Evolutionary conservation across 495 filamentous ascomycete genomes (phyloP), one percentile per base, ranked within the genome.

Genomic region (Mytilinidion resinicola): DNA sequence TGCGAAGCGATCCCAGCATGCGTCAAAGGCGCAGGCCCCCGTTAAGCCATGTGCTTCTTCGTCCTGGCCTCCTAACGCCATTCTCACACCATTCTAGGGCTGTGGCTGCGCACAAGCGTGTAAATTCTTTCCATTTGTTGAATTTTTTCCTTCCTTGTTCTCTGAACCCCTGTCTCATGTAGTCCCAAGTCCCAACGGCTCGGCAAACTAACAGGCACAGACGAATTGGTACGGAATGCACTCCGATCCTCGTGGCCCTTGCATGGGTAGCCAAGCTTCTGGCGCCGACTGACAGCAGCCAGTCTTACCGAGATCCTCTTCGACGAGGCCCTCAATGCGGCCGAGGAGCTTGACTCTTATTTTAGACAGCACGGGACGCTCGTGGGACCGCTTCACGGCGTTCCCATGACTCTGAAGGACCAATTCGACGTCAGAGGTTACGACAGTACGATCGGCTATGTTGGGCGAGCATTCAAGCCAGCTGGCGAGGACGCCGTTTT

Each of bases 1-100:
- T 81, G 73, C 48, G 59, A 19, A 80, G 73, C 48, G 59, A 19
- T n/a, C 17, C 19, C 14, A 47, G 41, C 15, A 12, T 12, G 9
- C 54, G n/a, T 15, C 15, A 9, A n/a, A n/a, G n/a, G n/a, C n/a
- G n/a, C n/a, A n/a, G n/a, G n/a, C n/a, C n/a, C n/a, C n/a, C n/a
- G n/a, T n/a, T n/a, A n/a, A 35, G 15, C n/a, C 15, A 33, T 19
- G 38, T 17, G 20, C 12, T 41, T 17, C 10, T 17, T 8, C 7
- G 35, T 51, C 8, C 10, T 15, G 11, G 42, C 14, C 9, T 14
- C 11, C 46, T 65, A 48, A 35, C 21, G 11, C 49, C 33, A 65
- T 61, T 33, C 57, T 65, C 62, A 65, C 62, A 49, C 62, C 58
- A 65, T 41, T 9, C 0, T 50, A 65, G 63, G 38, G 58, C 63